Evolutionary conservation across 495 filamentous ascomycete species (phyloP).

Genomic region (Penicillium malachiteum): DNA sequence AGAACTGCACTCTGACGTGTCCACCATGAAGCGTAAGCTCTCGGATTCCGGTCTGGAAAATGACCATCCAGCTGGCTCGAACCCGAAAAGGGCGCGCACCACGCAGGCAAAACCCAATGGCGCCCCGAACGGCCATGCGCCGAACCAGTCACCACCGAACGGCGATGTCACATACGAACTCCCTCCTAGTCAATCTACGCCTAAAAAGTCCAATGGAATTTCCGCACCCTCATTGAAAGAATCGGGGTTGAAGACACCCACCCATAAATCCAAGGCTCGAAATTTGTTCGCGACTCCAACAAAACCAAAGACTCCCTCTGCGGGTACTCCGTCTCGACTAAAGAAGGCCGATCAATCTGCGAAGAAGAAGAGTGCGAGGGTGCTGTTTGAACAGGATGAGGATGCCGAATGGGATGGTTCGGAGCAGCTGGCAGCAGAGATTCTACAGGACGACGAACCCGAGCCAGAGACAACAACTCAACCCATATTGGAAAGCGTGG

Average conservation of each 20-base stretch:
- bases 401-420: constrained; percentile 76
- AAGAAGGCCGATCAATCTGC: constrained; percentile 79
- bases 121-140: constrained; percentile 27
- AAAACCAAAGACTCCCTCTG: constrained; percentile 28
- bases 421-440: constrained; percentile 69
- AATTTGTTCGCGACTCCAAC: constrained; percentile 43
- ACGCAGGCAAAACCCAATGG: constrained; percentile 27
- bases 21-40: constrained; percentile 47
- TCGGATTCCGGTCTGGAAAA: constrained; percentile 39
- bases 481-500: constrained; percentile 42
- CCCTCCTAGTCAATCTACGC: constrained; percentile 36
- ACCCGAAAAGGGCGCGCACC: constrained; percentile 41
- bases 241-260: constrained; percentile 45
- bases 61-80: constrained; percentile 38
- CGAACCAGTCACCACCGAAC: constrained; percentile 15
- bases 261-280: constrained; percentile 41
- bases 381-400: constrained; percentile 68
- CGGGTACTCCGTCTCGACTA: constrained; percentile 53
- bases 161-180: constrained; percentile 25
- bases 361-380: constrained; percentile 77
- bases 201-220: constrained; percentile 35
- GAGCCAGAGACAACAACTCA: constrained; percentile 16
- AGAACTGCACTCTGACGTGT: constrained; percentile 19
- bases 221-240: constrained; percentile 39
- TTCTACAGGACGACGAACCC: constrained; percentile 51